Percentiles rank a stretch among this genome's conserved stretches.
phyloP scores from a whole-genome alignment of 768 basidiomycete species.

The Boletus fagicola region DNA sequence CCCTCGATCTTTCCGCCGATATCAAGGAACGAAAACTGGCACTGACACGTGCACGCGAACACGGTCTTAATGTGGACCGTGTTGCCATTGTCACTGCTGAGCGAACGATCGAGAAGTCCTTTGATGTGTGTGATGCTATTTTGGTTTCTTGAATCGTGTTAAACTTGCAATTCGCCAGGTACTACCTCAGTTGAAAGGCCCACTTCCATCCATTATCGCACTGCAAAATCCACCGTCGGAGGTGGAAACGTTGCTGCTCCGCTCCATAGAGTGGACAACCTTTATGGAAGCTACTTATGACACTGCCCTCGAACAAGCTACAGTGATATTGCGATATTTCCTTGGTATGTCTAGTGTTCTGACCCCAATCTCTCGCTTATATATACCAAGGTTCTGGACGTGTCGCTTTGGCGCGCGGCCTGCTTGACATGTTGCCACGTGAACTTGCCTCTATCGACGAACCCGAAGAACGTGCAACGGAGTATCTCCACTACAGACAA shows the following conservation, averaged over 20 bases:
- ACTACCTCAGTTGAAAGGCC: constrained; percentile 52
- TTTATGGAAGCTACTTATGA: constrained; percentile 70
- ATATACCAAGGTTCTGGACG: constrained; percentile 61
- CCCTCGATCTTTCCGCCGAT: constrained; percentile 63
- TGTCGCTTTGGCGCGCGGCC: constrained; percentile 59
- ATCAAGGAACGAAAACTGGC: constrained; percentile 65
- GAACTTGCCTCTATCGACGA: constrained; percentile 62
- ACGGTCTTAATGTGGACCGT: constrained; percentile 76
- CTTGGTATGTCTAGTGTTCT: constrained; percentile 55
- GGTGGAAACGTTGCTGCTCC: constrained; percentile 63
- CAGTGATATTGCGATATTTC: constrained; percentile 86
- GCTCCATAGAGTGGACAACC: constrained; percentile 93
- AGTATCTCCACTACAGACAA: constrained; percentile 76
- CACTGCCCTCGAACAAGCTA: constrained; percentile 82
- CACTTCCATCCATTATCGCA: constrained; percentile 59
- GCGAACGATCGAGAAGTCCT: constrained; percentile 66
- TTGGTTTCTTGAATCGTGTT: constrained; percentile 8
- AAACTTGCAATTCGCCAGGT: constrained; percentile 35
- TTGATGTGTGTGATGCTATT: constrained; percentile 45
- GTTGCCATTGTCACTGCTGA: constrained; percentile 84
- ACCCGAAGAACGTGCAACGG: constrained; percentile 69
- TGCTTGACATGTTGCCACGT: constrained; percentile 59
- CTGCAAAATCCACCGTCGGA: constrained; percentile 57
- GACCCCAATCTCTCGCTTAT: constrained; percentile 1
- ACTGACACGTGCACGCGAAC: constrained; percentile 72